Base-by-base conservation (phyloP, 2,329 filamentous ascomycete genomes). In the Fusarium verticillioides region DNA sequence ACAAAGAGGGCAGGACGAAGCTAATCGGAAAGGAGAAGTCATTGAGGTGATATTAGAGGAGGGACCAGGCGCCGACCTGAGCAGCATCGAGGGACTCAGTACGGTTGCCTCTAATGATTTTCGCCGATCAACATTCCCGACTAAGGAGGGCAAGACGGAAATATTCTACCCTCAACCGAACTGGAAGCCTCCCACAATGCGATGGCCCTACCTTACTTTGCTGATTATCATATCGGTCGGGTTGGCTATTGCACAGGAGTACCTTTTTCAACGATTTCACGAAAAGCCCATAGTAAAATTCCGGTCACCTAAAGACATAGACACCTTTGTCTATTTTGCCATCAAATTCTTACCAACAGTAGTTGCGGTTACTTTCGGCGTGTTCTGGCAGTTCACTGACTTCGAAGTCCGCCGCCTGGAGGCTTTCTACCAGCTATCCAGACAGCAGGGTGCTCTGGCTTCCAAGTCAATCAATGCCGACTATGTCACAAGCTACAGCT, bases 391-490 rank as follows among this genome's bases (percentile, higher is more conserved):
- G 79, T 85, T 91, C 18, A 89, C 87, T 42, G 90, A 92, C 79
- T 90, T 91, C 66, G 90, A 92, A 73, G 89, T 92, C 5, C 89
- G 88, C 77, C 86, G 91, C n/a, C 81, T 92, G 34, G 91, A 93
- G 78, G 88, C 90, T 0, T 92, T 89, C 75, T 91, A 91, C 72
- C 90, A 92, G 78, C 83, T 93, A 56, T 91, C 90, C 7, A 89
- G 86, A 70, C 83, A 86, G 7, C 85, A 85, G 7, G 91, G 91
- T 19, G 89, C 91, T 2, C 81, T 90, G 26, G 91, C 90, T 0
- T 87, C 87, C 43, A 88, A 90, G 77, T 93, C 90, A 0, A 87
- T 94, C 77, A 94, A 94, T 71, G 91, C 93, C 69, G 91, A 94
- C 79, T 94, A 94, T 67, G 86, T 93, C 49, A 93, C 92, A 9